phyloP scores from a whole-genome alignment of 306 rosid species.

The Quercus aquifolioides region DNA sequence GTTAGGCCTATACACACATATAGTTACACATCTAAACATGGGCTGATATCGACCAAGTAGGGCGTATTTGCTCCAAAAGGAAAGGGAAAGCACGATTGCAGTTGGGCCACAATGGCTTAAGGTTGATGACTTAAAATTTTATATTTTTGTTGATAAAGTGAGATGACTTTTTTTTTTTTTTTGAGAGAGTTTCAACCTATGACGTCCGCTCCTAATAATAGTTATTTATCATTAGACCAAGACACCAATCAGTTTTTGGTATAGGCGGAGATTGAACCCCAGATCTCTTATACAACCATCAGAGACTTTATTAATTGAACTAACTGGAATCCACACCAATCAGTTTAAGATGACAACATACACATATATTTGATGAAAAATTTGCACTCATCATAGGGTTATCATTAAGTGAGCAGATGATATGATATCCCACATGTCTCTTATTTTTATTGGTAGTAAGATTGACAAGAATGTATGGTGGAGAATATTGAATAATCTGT shows the following conservation, averaged over 20 bases:
- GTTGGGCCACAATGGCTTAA: neutral
- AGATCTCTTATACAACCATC: too few species aligned
- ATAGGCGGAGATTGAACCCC: too few species aligned
- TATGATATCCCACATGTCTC: conserved; percentile 32
- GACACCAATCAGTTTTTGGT: too few species aligned
- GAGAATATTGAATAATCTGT: conserved; percentile 46
- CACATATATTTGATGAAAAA: neutral
- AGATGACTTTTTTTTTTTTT: too few species aligned
- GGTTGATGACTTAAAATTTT: neutral
- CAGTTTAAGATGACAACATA: conserved; percentile 21
- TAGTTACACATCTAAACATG: neutral
- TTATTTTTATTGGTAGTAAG: conserved; percentile 48
- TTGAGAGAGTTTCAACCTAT: too few species aligned
- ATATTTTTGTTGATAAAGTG: too few species aligned
- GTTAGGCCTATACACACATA: neutral
- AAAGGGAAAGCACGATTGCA: neutral
- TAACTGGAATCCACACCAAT: too few species aligned
- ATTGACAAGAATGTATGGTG: conserved; percentile 52
- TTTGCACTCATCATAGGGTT: conserved; percentile 7
- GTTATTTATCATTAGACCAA: too few species aligned
- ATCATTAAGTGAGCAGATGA: conserved; percentile 21
- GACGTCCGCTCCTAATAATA: too few species aligned
- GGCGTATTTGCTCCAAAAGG: neutral
- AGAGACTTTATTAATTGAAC: too few species aligned
- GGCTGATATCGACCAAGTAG: neutral